phyloP scores from a whole-genome alignment of 345 rosid species.

The Chamaenerion angustifolium region DNA sequence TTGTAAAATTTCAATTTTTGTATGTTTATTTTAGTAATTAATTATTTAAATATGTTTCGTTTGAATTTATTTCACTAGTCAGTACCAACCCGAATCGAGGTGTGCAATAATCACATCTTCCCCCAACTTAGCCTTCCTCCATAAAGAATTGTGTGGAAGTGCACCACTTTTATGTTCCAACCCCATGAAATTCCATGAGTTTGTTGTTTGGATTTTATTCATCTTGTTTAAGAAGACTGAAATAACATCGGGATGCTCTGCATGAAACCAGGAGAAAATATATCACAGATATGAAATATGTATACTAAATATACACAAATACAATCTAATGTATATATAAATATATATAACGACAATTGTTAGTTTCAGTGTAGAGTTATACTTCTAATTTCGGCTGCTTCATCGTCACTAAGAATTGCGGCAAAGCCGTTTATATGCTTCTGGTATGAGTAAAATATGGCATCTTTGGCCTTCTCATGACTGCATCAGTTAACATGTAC shows the following conservation, averaged over 20 bases:
- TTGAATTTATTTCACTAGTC: too few species aligned
- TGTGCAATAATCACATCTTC: constrained; percentile 27
- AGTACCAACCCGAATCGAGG: constrained; percentile 28
- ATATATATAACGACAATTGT: background rate
- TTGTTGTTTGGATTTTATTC: constrained; percentile 20
- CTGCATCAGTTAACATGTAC: too few species aligned
- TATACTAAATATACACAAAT: too few species aligned
- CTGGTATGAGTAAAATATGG: constrained; percentile 49
- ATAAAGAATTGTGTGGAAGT: constrained; percentile 8
- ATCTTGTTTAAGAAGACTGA: constrained; percentile 19
- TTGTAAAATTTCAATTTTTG: too few species aligned
- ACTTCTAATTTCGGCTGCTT: constrained; percentile 48
- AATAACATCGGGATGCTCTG: constrained; percentile 19
- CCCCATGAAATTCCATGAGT: constrained; percentile 25
- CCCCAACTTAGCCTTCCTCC: constrained; percentile 23
- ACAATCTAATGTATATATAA: background rate
- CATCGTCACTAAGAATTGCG: constrained; percentile 38
- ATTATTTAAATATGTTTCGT: too few species aligned
- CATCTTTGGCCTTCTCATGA: constrained; percentile 29
- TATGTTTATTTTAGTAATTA: too few species aligned
- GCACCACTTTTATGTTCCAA: constrained; percentile 15
- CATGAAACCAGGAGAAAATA: constrained; percentile 1
- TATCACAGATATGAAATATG: too few species aligned
- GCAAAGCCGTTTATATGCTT: constrained; percentile 56
- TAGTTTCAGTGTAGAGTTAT: constrained; percentile 1